These are phyloP conservation scores for Nyssa sinensis DNA, from an alignment of 148 eudicot genomes.

Conservation along the genomic window DNA sequence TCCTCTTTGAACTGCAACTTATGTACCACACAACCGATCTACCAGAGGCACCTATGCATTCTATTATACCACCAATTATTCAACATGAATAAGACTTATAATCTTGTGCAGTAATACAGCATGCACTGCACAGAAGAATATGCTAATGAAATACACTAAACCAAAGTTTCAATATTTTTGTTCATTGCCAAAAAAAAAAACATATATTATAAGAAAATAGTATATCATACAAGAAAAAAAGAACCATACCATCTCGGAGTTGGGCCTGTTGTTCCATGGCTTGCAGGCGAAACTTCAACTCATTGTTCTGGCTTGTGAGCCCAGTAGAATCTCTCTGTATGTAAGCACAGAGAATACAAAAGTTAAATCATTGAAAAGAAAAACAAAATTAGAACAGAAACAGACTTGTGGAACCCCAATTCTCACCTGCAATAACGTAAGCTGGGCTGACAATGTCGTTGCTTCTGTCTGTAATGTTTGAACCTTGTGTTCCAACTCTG, in stretches of 20 bases:
- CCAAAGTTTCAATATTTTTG: background rate
- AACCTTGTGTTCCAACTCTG: constrained; percentile 95
- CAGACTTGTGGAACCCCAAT: background rate
- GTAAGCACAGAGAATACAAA: constrained; percentile 1
- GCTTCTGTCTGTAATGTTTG: constrained; percentile 95
- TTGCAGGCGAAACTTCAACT: constrained; percentile 89
- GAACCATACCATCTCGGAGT: constrained; percentile 78
- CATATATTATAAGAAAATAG: background rate
- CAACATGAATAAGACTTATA: background rate
- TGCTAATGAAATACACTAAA: background rate
- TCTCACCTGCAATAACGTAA: constrained; percentile 78
- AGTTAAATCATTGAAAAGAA: background rate
- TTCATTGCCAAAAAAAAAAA: background rate
- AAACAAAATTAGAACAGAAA: background rate
- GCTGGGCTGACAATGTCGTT: constrained; percentile 92
- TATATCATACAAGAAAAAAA: background rate
- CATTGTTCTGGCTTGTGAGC: constrained; percentile 74
- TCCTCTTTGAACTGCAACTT: constrained; percentile 1
- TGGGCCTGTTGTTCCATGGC: constrained; percentile 98
- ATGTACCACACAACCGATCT: background rate
- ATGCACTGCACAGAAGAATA: background rate
- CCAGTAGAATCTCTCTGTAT: constrained; percentile 85
- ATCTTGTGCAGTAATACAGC: background rate
- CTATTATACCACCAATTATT: too few species aligned
- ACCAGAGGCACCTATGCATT: background rate